These are phyloP conservation scores for Tuber melanosporum DNA, from an alignment of 495 filamentous ascomycete genomes.

Conservation along the genomic window DNA sequence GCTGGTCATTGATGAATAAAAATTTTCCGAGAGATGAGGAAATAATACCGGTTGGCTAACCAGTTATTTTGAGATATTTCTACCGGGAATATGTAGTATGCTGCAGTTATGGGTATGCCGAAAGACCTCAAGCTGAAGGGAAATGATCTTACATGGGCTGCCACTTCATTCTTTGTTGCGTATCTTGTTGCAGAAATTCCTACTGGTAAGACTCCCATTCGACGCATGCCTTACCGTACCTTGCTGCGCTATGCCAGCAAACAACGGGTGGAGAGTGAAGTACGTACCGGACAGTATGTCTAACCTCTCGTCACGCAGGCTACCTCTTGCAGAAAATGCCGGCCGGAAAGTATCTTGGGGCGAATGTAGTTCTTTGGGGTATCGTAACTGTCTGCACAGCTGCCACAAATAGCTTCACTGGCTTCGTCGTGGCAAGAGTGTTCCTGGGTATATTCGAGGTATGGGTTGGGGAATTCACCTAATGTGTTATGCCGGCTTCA, in stretches of 20 bases:
- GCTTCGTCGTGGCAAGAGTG: slow-evolving; percentile 46
- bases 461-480: neutral
- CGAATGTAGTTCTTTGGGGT: slow-evolving; percentile 54
- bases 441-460: slow-evolving; percentile 57
- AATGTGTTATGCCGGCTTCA: neutral
- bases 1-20: neutral
- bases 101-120: slow-evolving; percentile 54
- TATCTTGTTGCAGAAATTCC: slow-evolving; percentile 53
- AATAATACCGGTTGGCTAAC: neutral
- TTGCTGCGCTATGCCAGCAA: neutral
- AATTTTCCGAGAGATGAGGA: neutral
- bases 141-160: slow-evolving; percentile 53
- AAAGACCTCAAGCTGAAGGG: slow-evolving; percentile 49
- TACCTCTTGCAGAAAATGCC: slow-evolving; percentile 50
- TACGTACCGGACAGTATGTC: neutral
- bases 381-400: slow-evolving; percentile 56
- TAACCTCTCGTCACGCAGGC: slow-evolving; percentile 30
- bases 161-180: slow-evolving; percentile 54
- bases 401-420: slow-evolving; percentile 48
- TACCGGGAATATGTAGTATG: slow-evolving; percentile 45
- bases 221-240: neutral
- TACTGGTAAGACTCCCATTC: slow-evolving; percentile 46
- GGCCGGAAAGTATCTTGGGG: slow-evolving; percentile 52
- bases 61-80: slow-evolving; percentile 3
- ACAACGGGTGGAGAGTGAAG: neutral